Evolutionary conservation across 78 protist species (phyloP), one percentile per base, ranked within the genome.

Genomic region (Dictyostelium purpureum): DNA sequence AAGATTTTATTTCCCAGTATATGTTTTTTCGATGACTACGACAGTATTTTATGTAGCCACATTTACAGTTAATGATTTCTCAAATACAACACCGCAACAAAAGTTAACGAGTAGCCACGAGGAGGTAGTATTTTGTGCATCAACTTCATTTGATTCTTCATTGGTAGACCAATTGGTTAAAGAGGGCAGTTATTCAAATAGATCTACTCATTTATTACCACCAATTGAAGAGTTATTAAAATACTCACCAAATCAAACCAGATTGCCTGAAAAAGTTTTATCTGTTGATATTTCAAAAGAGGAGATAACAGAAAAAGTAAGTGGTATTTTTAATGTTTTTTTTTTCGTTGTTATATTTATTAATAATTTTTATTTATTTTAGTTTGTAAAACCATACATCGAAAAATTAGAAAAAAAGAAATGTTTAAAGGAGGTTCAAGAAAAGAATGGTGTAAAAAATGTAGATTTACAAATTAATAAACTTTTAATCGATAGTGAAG

Each of bases 1-100:
- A 59, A 52, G 92, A 85, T 85, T 74, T 51, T 85, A 59, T 85
- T 85, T 71, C 28, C 92, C 92, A 59, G 92, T 85, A n/a, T 85
- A 85, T 74, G 92, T 85, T 21, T 85, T 85, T 38, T 14, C 71
- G 0, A 9, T 85, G 4, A 73, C 45, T 1, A 37, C 67, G 18
- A 73, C 83, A 11, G 73, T 57, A n/a, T 19, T 24, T 14, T 85
- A 73, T 16, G 6, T 18, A 12, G 92, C 92, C 12, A 49, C 80
- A 2, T 85, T 56, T 61, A 61, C 26, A 31, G 2, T 73, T 5
- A 45, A 52, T 24, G 92, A 85, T 73, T 18, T 74, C 18, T n/a
- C 59, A 40, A 42, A 85, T 1, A 85, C 92, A 45, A 28, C 43
- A 2, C 19, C 35, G 4, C 42, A 61, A 0, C 47, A 75, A 75